Percentiles rank a stretch among this genome's conserved stretches.
phyloP scores from a whole-genome alignment of 805 yeast genomes.

The Candida orba region DNA sequence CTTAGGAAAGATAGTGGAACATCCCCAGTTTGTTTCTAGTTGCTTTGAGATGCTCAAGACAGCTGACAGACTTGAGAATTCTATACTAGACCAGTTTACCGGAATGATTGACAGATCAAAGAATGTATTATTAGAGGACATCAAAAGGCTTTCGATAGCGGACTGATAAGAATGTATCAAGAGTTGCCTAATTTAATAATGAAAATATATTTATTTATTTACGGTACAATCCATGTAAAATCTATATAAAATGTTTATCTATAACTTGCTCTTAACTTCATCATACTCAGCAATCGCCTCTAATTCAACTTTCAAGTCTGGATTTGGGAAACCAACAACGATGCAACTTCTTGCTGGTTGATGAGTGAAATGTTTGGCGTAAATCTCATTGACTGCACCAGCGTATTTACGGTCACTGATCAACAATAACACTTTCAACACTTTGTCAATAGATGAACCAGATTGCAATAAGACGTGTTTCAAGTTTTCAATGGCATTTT shows the following conservation, averaged over 20 bases:
- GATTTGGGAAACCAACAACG: slow-evolving; percentile 44
- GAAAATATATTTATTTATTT: neutral
- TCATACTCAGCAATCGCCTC: slow-evolving; percentile 38
- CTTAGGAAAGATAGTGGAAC: neutral
- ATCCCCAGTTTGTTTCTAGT: neutral
- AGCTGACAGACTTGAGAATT: neutral
- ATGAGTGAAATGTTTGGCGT: slow-evolving; percentile 37
- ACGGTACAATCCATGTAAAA: neutral
- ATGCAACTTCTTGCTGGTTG: slow-evolving; percentile 50
- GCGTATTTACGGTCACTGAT: slow-evolving; percentile 37
- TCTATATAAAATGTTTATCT: too few relatives aligned
- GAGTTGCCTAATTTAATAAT: neutral
- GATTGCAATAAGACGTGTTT: slow-evolving; percentile 34
- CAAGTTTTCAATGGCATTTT: slow-evolving; percentile 36
- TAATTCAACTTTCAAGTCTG: slow-evolving; percentile 42
- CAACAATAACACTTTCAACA: slow-evolving; percentile 44
- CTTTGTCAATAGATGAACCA: slow-evolving; percentile 39
- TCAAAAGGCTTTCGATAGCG: too few relatives aligned
- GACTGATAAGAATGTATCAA: neutral
- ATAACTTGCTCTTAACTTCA: slow-evolving; percentile 7
- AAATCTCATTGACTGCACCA: slow-evolving; percentile 37
- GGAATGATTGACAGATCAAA: neutral
- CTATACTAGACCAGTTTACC: too few relatives aligned
- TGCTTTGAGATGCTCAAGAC: neutral
- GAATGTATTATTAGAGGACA: neutral